Evolutionary conservation across 768 basidiomycete genomes (phyloP), one percentile per base, ranked within the genome.

Genomic region (Xerocomus brunneocitrinus): DNA sequence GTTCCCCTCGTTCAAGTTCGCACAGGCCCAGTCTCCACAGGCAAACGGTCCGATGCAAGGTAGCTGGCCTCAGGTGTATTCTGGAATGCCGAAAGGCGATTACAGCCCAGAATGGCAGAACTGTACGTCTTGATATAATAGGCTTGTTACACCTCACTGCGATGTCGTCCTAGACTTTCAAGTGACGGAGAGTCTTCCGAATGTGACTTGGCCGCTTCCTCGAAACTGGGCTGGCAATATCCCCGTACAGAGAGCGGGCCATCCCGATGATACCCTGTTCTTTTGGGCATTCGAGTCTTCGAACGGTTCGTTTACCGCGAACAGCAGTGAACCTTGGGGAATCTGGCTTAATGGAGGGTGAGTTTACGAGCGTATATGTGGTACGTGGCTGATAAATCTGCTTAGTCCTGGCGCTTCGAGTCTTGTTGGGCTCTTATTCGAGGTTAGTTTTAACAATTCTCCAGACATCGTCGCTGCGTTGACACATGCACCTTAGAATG

Each of bases 271-370:
- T 56, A 87, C 84, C 0, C 66, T 86, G 2, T 87, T 85, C 69
- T 85, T 86, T 60, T 75, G 78, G 71, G 84, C 76, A 5, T 80
- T 82, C 54, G 84, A 87, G 58, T 79, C 78, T 43, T 66, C 70
- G 0, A 61, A 71, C 3, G 83, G 81, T 7, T 85, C 85, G 2
- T 68, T 88, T 47, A 85, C 81, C 8, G 67, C 62, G 51, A 8
- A 43, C 30, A 62, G 64, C 16, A 56, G 66, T 13, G 72, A 82
- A 19, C 86, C 87, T 3, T 87, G 87, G 87, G 78, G 79, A 3
- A 82, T 89, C 40, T 89, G 85, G 85, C 65, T 88, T n/a, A 86
- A 87, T 56, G 87, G 85, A 69, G 85, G 84, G 82, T 83, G 58
- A 39, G 79, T 47, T 13, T 34, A 24, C 31, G 16, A 27, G n/a